Conservation (phyloP, 2,329 filamentous ascomycete species). For the Neofusicoccum ribis region DNA sequence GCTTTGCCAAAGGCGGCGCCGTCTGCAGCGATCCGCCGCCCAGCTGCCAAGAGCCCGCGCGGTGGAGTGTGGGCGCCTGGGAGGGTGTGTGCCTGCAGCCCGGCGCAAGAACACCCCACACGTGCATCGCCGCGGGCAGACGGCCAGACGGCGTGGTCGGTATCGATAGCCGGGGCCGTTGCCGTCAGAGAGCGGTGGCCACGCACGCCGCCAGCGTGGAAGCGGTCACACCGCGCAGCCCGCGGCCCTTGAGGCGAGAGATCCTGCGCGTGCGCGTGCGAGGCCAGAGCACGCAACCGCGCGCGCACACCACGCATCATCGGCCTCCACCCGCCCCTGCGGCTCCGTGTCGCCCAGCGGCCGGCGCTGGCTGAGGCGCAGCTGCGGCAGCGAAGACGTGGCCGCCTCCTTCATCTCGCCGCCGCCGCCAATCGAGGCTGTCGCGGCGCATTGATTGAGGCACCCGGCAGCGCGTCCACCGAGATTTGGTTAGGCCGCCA, state of each 20-base stretch:
- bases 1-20: constrained; percentile 4
- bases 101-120: too few relatives aligned
- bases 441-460: constrained; percentile 8
- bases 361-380: neutral
- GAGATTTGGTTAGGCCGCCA: constrained; percentile 6
- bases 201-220: neutral
- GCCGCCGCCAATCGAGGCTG: neutral
- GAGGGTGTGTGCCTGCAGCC: neutral
- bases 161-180: neutral
- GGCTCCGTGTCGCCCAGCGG: neutral
- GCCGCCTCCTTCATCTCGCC: constrained; percentile 6
- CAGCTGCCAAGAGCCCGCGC: neutral
- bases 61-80: neutral
- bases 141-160: too few relatives aligned
- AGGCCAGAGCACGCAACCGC: neutral
- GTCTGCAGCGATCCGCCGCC: constrained; percentile 6
- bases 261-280: too few relatives aligned
- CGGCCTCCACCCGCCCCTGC: neutral
- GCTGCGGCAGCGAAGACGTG: neutral
- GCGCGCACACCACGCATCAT: neutral
- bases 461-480: neutral
- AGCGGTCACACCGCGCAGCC: neutral
- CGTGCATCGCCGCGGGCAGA: too few relatives aligned
- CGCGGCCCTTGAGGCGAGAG: neutral
- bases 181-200: constrained; percentile 10